Base-by-base conservation (phyloP, 371 early-diverging fungal species). In the Polyrhizophydium stewartii region DNA sequence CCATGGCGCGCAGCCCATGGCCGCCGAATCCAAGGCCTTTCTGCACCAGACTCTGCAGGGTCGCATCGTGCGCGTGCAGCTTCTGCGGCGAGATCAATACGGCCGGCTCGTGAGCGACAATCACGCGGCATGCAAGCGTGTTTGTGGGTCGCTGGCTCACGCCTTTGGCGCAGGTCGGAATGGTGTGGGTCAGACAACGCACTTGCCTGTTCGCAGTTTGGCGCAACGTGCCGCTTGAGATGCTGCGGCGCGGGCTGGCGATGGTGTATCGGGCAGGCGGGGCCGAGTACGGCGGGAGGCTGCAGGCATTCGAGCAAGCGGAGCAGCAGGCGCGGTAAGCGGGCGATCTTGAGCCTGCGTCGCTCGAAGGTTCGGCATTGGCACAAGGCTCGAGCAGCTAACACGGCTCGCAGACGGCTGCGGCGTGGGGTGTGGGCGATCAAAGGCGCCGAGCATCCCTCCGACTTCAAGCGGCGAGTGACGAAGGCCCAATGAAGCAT, bases 1-100 rank as follows among this genome's bases (percentile, higher is more conserved):
- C 7, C 85, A 82, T 82, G 85, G 87, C 2, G 83, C 81, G 16
- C 92, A 92, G 55, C 87, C 87, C 13, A 83, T 75, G 50, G 75
- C 80, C 0, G 63, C 71, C 1, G 89, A 90, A 67, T 77, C 89
- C 9, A 78, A 83, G 32, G 65, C 62, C 0, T 88, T 78, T 70
- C 71, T 90, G 43, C 77, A 77, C 17, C 55, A 72, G 0, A 55
- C 80, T 56, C 61, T 85, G 13, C 57, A 78, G 33, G 73, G 73
- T 50, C 79, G 76, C 38, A 72, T 60, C 1, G 88, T 90, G 0
- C 33, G 68, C 0, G 73, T 92, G 1, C 69, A 79, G 53, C 69
- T 70, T 3, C 67, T 79, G 32, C 67, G 79, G 33, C 75, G 74
- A 58, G 92, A 92, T 64, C 86, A 84, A 28, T 92, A 90, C 58